Conservation (phyloP, 106 monocot species). For the Allium fistulosum region DNA sequence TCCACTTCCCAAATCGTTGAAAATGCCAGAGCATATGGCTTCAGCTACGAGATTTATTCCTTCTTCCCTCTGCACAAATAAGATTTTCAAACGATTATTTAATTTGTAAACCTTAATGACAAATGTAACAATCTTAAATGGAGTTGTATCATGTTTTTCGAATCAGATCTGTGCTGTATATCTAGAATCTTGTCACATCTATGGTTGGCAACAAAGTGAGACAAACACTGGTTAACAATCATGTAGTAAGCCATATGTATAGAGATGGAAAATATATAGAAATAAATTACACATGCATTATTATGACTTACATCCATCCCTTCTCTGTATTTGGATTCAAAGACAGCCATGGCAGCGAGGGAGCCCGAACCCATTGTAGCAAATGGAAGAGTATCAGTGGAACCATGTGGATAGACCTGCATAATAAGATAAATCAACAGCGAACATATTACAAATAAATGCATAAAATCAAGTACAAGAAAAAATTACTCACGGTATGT, state of each 20-base stretch:
- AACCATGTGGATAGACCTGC: conserved; percentile 97
- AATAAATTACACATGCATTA: conserved; percentile 1
- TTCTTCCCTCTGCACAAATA: conserved; percentile 63
- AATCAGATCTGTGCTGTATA: too few species aligned
- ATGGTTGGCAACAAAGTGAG: too few species aligned
- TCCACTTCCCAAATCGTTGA: conserved; percentile 93
- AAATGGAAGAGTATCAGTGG: conserved; percentile 96
- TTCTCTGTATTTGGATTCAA: conserved; percentile 91
- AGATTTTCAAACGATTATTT: neutral
- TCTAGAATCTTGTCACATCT: too few species aligned
- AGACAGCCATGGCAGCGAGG: conserved; percentile 96
- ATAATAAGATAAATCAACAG: conserved; percentile 4
- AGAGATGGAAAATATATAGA: too few species aligned
- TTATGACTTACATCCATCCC: conserved; percentile 68
- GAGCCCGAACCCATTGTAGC: conserved; percentile 99
- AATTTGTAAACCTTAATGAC: neutral
- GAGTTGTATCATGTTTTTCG: too few species aligned
- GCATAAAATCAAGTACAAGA: too few species aligned
- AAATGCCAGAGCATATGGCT: conserved; percentile 88
- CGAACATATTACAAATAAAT: neutral
- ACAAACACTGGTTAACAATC: too few species aligned
- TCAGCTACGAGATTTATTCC: conserved; percentile 68
- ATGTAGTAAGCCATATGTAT: too few species aligned
- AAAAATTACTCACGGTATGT: conserved; percentile 65
- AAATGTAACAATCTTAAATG: too few species aligned